Evolutionary conservation across 306 rosid genomes (phyloP), one percentile per base, ranked within the genome.

Genomic region (Begonia loranthoides): DNA sequence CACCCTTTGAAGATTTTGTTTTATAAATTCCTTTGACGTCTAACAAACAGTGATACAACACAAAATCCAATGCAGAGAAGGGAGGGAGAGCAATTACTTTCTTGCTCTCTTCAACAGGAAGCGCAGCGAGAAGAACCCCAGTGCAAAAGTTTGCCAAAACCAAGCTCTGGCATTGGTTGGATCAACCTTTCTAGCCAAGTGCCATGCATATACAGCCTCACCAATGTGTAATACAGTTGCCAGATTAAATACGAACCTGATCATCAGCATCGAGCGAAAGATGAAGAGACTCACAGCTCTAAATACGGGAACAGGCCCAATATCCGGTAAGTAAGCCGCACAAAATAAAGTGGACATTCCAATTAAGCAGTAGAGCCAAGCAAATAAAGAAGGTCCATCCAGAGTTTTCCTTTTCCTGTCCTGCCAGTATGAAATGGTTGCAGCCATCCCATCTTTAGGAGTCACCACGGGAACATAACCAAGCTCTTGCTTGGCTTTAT

Each of bases 401-500:
- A 90, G 59, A 55, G 59, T 62, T 40, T 15, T 73, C 70, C 64
- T 76, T 78, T 76, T 80, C 62, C 60, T 70, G 68, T 82, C 82
- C 70, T 78, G 80, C 95, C 95, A 90, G 60, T 79, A 82, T 64
- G 94, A 68, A 57, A 90, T 80, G 64, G 95, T 90, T 17, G 76
- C 65, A 55, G 89, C 83, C 83, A 82, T 90, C 57, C 97, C 97
- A 68, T 90, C 97, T 48, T 16, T 67, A 17, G 94, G 61, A 56
- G 63, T 73, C 41, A 80, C 85, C 73, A 82, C 45, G 45, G 95
- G 95, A 45, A 73, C 71, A 65, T 86, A 90, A 16, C 95, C 94
- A 55, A 90, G 73, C 69, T 90, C 94, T 59, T 86, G 73, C 81
- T 57, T 90, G 44, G 99, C 99, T 73, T 90, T 86, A 52, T 82